Base-by-base conservation (phyloP, 257 asterid species). In the Scutellaria baicalensis region DNA sequence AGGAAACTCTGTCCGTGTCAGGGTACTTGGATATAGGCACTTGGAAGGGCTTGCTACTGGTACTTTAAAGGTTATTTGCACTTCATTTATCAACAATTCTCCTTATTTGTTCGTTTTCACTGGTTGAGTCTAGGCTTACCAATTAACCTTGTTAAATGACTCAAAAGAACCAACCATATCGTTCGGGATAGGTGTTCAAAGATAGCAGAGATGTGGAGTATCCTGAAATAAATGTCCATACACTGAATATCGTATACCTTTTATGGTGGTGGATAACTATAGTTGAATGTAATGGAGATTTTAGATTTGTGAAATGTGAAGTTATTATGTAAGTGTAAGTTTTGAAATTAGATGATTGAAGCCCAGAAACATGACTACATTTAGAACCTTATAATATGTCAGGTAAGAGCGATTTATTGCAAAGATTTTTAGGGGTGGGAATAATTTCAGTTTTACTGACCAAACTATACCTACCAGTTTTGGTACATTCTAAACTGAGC, bases 21-120 rank as follows among this genome's bases (percentile, higher is more conserved):
- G 99, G 79, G 80, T 91, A 64, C 94, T 80, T 71, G 97, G 96
- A 51, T 89, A 86, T 78, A 89, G 97, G 82, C 89, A 79, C 75
- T 79, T 91, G 85, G 99, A 94, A 81, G 99, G 99, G 50, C 89
- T 93, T 76, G 97, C 97, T 47, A 87, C 87, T 73, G 96, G 93
- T 45, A 72, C 71, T 80, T 76, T 89, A 74, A 93, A 91, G 97
- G 99, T 93, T 58, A 45, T 59, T 73, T 51, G 51, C 31, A 17
- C 55, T 42, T 68, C 64, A 42, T 59, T 64, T 68, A 47, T 61
- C 62, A 35, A 52, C 49, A 31, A 31, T 62, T 54, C 39, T 68
- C 52, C 33, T 27, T 1, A 4, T 27, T 27, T 27, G 33, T 27
- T 27, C 33, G 33, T 27, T 27, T 27, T 27, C 33, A 27, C 4